Conservation (phyloP, 495 filamentous ascomycete species). For the Xylaria longipes region DNA sequence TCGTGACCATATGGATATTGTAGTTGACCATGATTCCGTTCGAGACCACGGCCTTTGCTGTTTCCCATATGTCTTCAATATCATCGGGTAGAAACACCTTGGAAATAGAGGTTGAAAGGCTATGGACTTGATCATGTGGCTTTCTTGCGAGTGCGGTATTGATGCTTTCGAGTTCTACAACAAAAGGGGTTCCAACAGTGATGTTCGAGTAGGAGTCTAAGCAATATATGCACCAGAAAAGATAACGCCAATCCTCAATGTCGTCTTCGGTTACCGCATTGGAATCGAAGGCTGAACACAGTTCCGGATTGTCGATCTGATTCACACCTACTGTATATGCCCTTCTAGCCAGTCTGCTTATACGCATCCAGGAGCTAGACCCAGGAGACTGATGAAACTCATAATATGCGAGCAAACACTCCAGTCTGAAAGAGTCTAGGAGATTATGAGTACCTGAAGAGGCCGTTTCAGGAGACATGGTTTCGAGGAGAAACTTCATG, state of each 20-base stretch:
- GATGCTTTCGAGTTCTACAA: slow-evolving; percentile 36
- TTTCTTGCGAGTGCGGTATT: slow-evolving; percentile 33
- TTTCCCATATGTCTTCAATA: slow-evolving; percentile 34
- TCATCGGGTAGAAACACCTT: slow-evolving; percentile 37
- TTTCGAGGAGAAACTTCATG: slow-evolving; percentile 30
- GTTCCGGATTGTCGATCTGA: slow-evolving; percentile 35
- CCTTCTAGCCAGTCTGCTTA: slow-evolving; percentile 43
- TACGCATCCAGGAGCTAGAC: slow-evolving; percentile 41
- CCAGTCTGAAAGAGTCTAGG: slow-evolving; percentile 41
- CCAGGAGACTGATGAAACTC: slow-evolving; percentile 47
- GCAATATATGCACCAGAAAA: slow-evolving; percentile 52
- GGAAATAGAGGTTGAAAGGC: slow-evolving; percentile 10
- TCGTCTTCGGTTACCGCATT: slow-evolving; percentile 37
- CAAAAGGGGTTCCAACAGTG: slow-evolving; percentile 31
- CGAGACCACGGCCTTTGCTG: slow-evolving; percentile 29
- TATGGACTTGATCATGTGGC: slow-evolving; percentile 19
- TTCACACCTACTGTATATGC: slow-evolving; percentile 43
- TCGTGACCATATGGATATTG: slow-evolving; percentile 40
- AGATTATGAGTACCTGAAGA: slow-evolving; percentile 8
- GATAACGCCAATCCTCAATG: slow-evolving; percentile 45
- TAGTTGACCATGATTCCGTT: slow-evolving; percentile 28
- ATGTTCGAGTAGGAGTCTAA: slow-evolving; percentile 47
- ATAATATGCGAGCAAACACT: slow-evolving; percentile 48
- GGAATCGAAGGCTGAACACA: slow-evolving; percentile 31
- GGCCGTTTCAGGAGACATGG: slow-evolving; percentile 21